A percentile compares a stretch with the other conserved stretches of the same genome.
Conservation (phyloP, 2,329 filamentous ascomycete species). For the Onygena corvina region DNA sequence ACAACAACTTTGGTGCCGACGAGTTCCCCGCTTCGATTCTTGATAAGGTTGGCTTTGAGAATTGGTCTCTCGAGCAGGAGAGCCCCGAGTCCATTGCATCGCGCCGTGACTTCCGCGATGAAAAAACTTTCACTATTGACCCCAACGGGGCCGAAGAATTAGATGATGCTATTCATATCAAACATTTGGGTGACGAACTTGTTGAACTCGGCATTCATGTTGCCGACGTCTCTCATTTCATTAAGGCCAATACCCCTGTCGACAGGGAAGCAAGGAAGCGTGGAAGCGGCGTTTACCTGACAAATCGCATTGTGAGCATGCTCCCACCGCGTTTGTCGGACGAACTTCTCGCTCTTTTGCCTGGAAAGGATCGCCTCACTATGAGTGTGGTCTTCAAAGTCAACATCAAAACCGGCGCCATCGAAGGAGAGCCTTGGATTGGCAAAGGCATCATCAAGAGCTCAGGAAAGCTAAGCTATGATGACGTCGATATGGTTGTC, state of each 20-base stretch:
- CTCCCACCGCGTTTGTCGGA: constrained; percentile 73
- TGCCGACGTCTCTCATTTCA: constrained; percentile 88
- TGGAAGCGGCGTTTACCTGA: constrained; percentile 85
- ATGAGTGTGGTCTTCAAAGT: constrained; percentile 90
- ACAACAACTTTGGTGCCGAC: constrained; percentile 97
- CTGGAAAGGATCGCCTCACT: constrained; percentile 79
- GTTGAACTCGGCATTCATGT: constrained; percentile 94
- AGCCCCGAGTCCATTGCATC: constrained; percentile 59
- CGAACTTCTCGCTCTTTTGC: constrained; percentile 76
- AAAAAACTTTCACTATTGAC: constrained; percentile 85
- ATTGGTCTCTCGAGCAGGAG: constrained; percentile 80
- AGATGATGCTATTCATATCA: constrained; percentile 86
- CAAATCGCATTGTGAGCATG: constrained; percentile 79
- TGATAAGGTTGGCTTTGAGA: constrained; percentile 80
- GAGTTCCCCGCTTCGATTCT: constrained; percentile 95
- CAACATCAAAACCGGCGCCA: constrained; percentile 66
- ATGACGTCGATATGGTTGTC: constrained; percentile 74
- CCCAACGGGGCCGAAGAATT: constrained; percentile 78
- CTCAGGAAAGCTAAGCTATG: constrained; percentile 68
- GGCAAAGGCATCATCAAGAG: constrained; percentile 92
- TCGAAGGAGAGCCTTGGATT: constrained; percentile 83
- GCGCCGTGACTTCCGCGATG: constrained; percentile 80
- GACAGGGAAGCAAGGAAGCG: constrained; percentile 97
- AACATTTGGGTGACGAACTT: constrained; percentile 67
- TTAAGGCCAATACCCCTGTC: constrained; percentile 89